Percentiles rank a stretch among this genome's conserved stretches.
These are phyloP conservation scores for Antitrichia curtipendula DNA, from an alignment of 225 moss, liverwort and hornwort species.

Conservation along the genomic window DNA sequence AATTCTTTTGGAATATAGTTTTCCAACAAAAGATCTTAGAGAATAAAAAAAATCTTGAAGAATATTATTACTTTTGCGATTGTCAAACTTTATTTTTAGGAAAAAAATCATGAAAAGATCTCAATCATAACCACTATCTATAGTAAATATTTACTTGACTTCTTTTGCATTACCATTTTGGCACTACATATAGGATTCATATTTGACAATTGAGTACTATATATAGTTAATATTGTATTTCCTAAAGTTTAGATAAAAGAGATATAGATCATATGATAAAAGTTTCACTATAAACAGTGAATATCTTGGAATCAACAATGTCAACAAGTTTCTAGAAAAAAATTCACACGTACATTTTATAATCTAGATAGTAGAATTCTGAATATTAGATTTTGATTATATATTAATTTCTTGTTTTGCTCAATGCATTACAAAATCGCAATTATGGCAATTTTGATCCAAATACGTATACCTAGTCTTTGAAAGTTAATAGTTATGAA, in stretches of 20 bases:
- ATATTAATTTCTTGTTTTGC: neutral
- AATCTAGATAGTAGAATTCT: neutral
- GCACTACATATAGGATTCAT: too few relatives aligned
- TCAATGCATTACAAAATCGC: neutral
- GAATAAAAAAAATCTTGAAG: fast-evolving
- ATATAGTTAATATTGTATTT: too few relatives aligned
- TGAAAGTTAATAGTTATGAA: neutral
- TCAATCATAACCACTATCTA: neutral
- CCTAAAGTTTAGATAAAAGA: too few relatives aligned
- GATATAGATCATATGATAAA: too few relatives aligned
- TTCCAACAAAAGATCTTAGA: neutral
- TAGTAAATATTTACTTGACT: fast-evolving
- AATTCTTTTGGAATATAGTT: fast-evolving
- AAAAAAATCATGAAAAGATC: fast-evolving
- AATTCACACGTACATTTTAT: neutral
- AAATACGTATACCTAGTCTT: neutral
- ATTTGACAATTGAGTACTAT: too few relatives aligned
- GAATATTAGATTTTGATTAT: neutral
- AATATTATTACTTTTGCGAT: neutral
- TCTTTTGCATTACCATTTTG: too few relatives aligned
- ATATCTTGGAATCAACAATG: neutral
- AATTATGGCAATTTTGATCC: neutral
- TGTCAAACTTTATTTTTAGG: neutral
- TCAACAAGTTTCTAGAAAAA: fast-evolving
- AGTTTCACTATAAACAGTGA: too few relatives aligned